Evolutionary conservation across 208 protist genomes (phyloP), one percentile per base, ranked within the genome.

Genomic region (Crithidia expoeki): DNA sequence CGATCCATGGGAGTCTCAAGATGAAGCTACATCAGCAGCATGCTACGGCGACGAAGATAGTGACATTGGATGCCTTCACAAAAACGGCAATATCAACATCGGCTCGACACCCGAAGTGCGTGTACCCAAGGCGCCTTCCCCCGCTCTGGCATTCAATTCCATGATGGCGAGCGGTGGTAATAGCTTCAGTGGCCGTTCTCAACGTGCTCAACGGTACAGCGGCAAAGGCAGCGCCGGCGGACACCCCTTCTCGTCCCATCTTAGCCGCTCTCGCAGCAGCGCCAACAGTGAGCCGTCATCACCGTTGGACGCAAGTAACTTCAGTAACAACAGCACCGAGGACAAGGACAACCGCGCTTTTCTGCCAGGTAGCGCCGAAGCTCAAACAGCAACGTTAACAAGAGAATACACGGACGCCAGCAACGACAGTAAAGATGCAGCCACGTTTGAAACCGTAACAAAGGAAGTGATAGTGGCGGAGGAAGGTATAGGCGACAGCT

Each of bases 1-100:
- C 2, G 72, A 76, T 40, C 72, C 63, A n/a, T 76, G 72, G 72
- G 72, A 76, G 57, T 3, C 33, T 30, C 49, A 44, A 14, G 64
- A 76, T 23, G 56, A 58, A 10, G 34, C n/a, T n/a, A n/a, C n/a
- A n/a, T n/a, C n/a, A n/a, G n/a, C n/a, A n/a, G n/a, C n/a, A n/a
- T n/a, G n/a, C n/a, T n/a, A 2, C 6, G 17, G 12, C 9, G 19
- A 40, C 11, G 56, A 60, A 6, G 53, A 52, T 9, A 17, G 42
- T n/a, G 16, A 17, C 42, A 4, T 47, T 17, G 12, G 12, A 3
- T 17, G n/a, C 42, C 5, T 4, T 17, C 5, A 21, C 52, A 11
- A 38, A 11, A 11, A 7, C 34, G 14, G n/a, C 30, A 50, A 30
- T 42, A 34, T 47, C 7, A 25, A 28, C 0, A 42, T 3, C 32